phyloP scores from a whole-genome alignment of 257 asterid genomes.

The Asclepias syriaca region DNA sequence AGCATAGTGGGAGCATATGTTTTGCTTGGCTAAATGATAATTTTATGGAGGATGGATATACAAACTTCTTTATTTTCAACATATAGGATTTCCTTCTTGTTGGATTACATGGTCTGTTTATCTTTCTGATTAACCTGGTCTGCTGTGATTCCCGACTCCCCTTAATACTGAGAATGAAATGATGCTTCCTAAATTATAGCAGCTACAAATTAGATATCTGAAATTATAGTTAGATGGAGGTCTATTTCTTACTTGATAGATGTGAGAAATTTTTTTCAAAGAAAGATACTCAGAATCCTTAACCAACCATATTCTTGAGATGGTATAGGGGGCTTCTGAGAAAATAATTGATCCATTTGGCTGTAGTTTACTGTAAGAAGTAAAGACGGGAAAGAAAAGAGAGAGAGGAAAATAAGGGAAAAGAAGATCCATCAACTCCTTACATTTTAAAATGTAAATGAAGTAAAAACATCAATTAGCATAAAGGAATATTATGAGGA shows the following conservation, averaged over 20 bases:
- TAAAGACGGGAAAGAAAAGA: no score
- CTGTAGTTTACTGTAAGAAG: background rate
- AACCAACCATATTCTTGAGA: background rate
- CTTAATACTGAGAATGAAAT: background rate
- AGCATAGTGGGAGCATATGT: background rate
- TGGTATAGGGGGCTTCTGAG: background rate
- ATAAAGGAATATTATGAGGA: no score
- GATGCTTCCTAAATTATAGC: background rate
- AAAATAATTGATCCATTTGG: background rate
- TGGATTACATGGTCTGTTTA: background rate
- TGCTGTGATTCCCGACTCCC: background rate
- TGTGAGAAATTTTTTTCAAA: background rate
- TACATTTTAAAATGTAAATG: background rate
- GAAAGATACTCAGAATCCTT: background rate
- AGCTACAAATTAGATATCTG: background rate
- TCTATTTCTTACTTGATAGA: background rate
- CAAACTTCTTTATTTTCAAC: background rate
- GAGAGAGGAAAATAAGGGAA: no score
- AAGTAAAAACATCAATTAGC: background rate
- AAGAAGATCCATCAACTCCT: background rate
- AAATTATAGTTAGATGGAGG: background rate
- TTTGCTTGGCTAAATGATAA: background rate
- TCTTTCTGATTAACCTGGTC: background rate
- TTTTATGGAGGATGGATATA: background rate
- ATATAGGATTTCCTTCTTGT: background rate